Percentiles rank a stretch among this genome's conserved stretches.
Evolutionary conservation across 345 rosid genomes (phyloP).

Genomic region (Citrus unshiu): DNA sequence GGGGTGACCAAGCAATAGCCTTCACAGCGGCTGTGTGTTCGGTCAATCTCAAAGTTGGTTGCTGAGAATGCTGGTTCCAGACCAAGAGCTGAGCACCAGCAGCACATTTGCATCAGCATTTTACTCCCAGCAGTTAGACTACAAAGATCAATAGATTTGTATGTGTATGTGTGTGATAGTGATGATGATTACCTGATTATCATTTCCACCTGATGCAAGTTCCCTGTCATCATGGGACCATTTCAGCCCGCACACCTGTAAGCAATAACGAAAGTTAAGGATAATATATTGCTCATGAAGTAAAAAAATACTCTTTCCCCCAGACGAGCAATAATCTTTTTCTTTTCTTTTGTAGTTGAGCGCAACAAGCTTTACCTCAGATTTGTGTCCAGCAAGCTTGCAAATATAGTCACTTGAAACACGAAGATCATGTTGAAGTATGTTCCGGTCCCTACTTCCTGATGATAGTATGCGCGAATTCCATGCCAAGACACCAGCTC

Average conservation of each 20-base stretch:
- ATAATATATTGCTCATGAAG: neutral
- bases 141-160: neutral
- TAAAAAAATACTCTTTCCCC: neutral
- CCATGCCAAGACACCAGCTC: constrained; percentile 96
- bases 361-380: constrained; percentile 49
- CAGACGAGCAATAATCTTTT: neutral
- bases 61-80: constrained; percentile 95
- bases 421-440: constrained; percentile 95
- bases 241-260: constrained; percentile 81
- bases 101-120: neutral
- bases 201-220: constrained; percentile 98
- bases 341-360: neutral
- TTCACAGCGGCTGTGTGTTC: constrained; percentile 99
- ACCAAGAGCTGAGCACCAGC: constrained; percentile 62
- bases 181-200: constrained; percentile 65
- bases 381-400: constrained; percentile 91
- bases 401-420: constrained; percentile 62
- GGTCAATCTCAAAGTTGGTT: constrained; percentile 64
- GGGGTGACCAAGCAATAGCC: constrained; percentile 98
- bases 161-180: neutral
- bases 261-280: neutral
- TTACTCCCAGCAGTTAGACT: neutral
- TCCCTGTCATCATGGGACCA: constrained; percentile 98
- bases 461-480: constrained; percentile 81
- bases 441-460: constrained; percentile 91